A percentile compares a stretch with the other conserved stretches of the same genome.
Conservation (phyloP, 176 grass and related monocot genomes). For the Ananas comosus region DNA sequence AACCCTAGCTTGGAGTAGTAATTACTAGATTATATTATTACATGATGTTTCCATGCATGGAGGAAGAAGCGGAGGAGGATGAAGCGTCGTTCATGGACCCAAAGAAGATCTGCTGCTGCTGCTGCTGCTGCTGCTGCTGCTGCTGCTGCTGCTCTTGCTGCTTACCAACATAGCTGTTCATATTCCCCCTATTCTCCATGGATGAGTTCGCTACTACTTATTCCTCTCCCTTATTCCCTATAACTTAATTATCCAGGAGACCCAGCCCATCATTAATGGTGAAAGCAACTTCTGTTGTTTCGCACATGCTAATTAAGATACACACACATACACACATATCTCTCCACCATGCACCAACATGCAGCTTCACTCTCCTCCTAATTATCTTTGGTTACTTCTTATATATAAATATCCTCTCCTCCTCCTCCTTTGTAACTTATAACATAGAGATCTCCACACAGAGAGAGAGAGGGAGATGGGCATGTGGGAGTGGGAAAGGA, state of each 20-base stretch:
- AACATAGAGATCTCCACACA: not conserved
- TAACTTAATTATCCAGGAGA: slow-evolving; percentile 17
- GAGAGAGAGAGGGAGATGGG: not conserved
- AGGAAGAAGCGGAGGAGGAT: slow-evolving; percentile 38
- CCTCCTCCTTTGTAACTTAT: slow-evolving; percentile 19
- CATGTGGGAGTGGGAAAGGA: slow-evolving; percentile 18
- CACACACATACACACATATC: too few species aligned
- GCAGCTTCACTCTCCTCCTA: slow-evolving; percentile 13
- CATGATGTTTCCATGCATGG: slow-evolving; percentile 77
- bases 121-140: slow-evolving; percentile 27
- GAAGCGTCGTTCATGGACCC: slow-evolving; percentile 34
- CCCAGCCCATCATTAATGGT: slow-evolving; percentile 42
- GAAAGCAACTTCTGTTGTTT: slow-evolving; percentile 54
- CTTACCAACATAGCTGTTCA: slow-evolving; percentile 4
- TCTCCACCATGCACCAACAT: slow-evolving; percentile 19
- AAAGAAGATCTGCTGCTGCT: slow-evolving; percentile 63
- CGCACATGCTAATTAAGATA: not conserved
- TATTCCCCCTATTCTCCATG: slow-evolving; percentile 21
- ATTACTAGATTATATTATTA: not conserved
- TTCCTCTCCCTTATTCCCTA: not conserved
- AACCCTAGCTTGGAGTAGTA: not conserved
- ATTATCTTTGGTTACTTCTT: too few species aligned
- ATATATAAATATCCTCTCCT: not conserved
- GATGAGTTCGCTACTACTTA: not conserved
- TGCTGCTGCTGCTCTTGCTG: slow-evolving; percentile 28